These are phyloP conservation scores for Oryza glaberrima DNA, from an alignment of 176 grass and related monocot genomes.

Conservation along the genomic window DNA sequence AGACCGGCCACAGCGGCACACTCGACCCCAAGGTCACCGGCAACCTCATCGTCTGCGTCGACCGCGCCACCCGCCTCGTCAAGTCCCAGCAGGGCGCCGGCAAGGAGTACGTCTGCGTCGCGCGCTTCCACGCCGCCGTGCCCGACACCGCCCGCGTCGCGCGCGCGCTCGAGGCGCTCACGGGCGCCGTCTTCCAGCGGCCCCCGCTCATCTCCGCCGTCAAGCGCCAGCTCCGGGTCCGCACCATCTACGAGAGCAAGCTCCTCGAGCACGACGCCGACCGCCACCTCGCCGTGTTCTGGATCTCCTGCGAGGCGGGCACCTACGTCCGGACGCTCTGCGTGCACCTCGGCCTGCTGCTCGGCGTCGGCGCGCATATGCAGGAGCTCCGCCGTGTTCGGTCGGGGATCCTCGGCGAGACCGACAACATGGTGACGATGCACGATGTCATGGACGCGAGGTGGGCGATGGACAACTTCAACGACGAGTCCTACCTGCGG, in stretches of 20 bases:
- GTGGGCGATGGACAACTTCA: constrained; percentile 55
- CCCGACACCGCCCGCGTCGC: constrained; percentile 68
- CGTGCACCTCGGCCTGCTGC: constrained; percentile 85
- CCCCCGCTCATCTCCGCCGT: constrained; percentile 95
- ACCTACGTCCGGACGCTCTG: constrained; percentile 96
- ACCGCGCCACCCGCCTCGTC: constrained; percentile 91
- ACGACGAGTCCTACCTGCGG: constrained; percentile 53
- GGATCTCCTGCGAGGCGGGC: constrained; percentile 92
- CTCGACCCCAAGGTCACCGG: constrained; percentile 98
- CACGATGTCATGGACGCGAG: constrained; percentile 56
- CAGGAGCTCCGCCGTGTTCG: constrained; percentile 92
- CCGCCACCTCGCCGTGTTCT: constrained; percentile 86
- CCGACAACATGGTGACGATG: constrained; percentile 61
- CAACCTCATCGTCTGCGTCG: constrained; percentile 95
- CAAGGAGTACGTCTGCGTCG: constrained; percentile 93
- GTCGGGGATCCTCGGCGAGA: constrained; percentile 78
- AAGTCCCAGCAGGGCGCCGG: constrained; percentile 95
- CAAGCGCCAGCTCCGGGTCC: constrained; percentile 92
- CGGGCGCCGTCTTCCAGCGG: constrained; percentile 93
- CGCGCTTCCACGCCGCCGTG: constrained; percentile 84
- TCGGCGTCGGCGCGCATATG: constrained; percentile 88
- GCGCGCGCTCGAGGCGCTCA: constrained; percentile 83
- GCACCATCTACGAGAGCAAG: constrained; percentile 97
- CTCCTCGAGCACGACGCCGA: constrained; percentile 86
- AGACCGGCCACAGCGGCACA: constrained; percentile 86